A percentile compares a stretch with the other conserved stretches of the same genome.
phyloP scores from a whole-genome alignment of 495 filamentous ascomycete genomes.

The Penicillium atrosanguineum region DNA sequence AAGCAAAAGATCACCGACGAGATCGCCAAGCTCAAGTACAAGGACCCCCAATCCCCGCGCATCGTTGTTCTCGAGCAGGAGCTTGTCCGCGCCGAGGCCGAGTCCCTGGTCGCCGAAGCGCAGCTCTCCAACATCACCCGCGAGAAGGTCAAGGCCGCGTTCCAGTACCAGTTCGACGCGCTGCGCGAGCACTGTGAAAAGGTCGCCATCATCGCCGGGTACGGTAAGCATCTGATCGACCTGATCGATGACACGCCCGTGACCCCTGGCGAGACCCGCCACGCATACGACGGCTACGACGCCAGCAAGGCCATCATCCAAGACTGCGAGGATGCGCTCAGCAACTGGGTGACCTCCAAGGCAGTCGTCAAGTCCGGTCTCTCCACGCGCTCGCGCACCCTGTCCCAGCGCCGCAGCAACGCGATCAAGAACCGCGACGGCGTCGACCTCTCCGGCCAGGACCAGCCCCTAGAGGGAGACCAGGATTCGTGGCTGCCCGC shows the following conservation, averaged over 20 bases:
- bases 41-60: constrained; percentile 95
- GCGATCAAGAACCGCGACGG: constrained; percentile 59
- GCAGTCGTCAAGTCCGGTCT: constrained; percentile 83
- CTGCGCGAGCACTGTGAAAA: constrained; percentile 98
- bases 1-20: constrained; percentile 99
- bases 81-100: constrained; percentile 95
- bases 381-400: constrained; percentile 76
- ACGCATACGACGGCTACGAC: constrained; percentile 97
- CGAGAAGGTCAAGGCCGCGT: constrained; percentile 97
- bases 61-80: constrained; percentile 98
- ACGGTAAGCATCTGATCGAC: constrained; percentile 93
- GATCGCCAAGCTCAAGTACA: constrained; percentile 98
- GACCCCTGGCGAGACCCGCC: constrained; percentile 92
- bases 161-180: constrained; percentile 97
- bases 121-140: constrained; percentile 99
- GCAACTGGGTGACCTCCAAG: constrained; percentile 91
- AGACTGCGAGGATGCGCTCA: constrained; percentile 95
- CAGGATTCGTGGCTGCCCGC: constrained; percentile 90
- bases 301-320: constrained; percentile 99
- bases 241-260: constrained; percentile 95
- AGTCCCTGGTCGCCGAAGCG: constrained; percentile 95
- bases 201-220: constrained; percentile 94
- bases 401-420: constrained; percentile 78
- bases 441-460: constrained; percentile 80
- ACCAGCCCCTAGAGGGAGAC: constrained; percentile 71